Evolutionary conservation across 1,139 yeast genomes (phyloP), one percentile per base, ranked within the genome.

Genomic region (Taphrina populina): DNA sequence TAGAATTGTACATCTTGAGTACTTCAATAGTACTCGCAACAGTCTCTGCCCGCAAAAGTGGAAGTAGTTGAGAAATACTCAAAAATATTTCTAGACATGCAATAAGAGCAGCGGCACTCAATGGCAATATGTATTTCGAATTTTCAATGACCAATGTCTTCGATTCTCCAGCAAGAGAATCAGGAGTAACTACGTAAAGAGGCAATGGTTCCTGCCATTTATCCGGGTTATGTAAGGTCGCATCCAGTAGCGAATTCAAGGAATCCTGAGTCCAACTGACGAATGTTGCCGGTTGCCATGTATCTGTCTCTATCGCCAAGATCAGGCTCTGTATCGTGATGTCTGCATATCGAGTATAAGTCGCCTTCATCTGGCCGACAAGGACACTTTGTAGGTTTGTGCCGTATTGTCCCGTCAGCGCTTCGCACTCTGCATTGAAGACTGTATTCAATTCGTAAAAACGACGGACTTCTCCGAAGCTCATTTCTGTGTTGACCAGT

Each of bases 381-480:
- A 80, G 68, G 68, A 83, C 79, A 24, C 79, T 73, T 57, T 83
- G 79, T 44, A 90, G 71, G 13, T 79, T 80, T 1, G 80, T 76
- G 13, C 79, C 76, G 40, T 80, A 77, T 26, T 82, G 82, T 0
- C 96, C 96, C 44, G 88, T 82, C 5, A 90, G 80, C 11, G 82
- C 75, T 67, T 92, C 98, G 68, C 96, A 87, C 66, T 88, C 95
- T 52, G 80, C 80, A 34, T 88, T 73, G 65, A 88, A 90, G 21
- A 83, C 75, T 1, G 83, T 78, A 51, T 83, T 80, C 19, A 86
- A 72, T 2, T 84, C 75, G 68, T 83, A 87, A 51, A 88, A 76
- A 58, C 81, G 73, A 56, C 86, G 67, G 67, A 88, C 88, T 61
- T 75, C 76, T 6, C 76, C 72, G 37, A 63, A 33, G 64, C 62